Evolutionary conservation across 1,284 basidiomycete species (phyloP).

Genomic region (Boletus semigastroideus): DNA sequence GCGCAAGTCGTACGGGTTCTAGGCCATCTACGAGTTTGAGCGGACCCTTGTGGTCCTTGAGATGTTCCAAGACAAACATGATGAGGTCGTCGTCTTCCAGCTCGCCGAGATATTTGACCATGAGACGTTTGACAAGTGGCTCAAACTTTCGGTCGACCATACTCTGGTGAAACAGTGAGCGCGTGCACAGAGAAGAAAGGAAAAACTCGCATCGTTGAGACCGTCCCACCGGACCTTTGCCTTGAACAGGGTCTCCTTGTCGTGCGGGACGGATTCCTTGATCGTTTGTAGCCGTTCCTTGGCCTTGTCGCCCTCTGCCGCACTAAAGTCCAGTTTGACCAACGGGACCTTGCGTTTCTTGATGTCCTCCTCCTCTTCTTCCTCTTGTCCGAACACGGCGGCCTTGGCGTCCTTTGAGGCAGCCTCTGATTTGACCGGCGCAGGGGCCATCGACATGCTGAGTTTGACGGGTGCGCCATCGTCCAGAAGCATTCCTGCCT

Average conservation of each 20-base stretch:
- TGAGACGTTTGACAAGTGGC: slow-evolving; percentile 73
- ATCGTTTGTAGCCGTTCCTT: slow-evolving; percentile 78
- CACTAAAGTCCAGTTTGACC: slow-evolving; percentile 84
- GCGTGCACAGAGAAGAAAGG: slow-evolving; percentile 2
- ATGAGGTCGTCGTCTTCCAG: slow-evolving; percentile 86
- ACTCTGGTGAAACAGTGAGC: slow-evolving; percentile 40
- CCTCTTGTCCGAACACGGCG: slow-evolving; percentile 69
- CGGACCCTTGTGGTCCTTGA: slow-evolving; percentile 82
- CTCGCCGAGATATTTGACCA: slow-evolving; percentile 84
- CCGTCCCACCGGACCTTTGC: slow-evolving; percentile 85
- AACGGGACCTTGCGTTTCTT: slow-evolving; percentile 79
- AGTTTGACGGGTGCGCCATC: slow-evolving; percentile 86
- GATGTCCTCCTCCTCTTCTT: slow-evolving; percentile 81
- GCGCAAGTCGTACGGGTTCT: slow-evolving; percentile 68
- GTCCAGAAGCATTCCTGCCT: slow-evolving; percentile 85
- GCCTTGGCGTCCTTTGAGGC: slow-evolving; percentile 49
- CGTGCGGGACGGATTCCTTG: slow-evolving; percentile 63
- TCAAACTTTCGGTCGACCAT: slow-evolving; percentile 81
- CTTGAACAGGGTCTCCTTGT: slow-evolving; percentile 76
- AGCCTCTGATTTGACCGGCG: slow-evolving; percentile 47
- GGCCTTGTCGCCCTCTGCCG: slow-evolving; percentile 74
- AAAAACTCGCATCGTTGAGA: slow-evolving; percentile 72
- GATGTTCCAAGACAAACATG: slow-evolving; percentile 86
- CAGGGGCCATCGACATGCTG: slow-evolving; percentile 64
- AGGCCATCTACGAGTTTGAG: slow-evolving; percentile 82